These are phyloP conservation scores for Spergularia marina DNA, from an alignment of 148 eudicot genomes.

Conservation along the genomic window DNA sequence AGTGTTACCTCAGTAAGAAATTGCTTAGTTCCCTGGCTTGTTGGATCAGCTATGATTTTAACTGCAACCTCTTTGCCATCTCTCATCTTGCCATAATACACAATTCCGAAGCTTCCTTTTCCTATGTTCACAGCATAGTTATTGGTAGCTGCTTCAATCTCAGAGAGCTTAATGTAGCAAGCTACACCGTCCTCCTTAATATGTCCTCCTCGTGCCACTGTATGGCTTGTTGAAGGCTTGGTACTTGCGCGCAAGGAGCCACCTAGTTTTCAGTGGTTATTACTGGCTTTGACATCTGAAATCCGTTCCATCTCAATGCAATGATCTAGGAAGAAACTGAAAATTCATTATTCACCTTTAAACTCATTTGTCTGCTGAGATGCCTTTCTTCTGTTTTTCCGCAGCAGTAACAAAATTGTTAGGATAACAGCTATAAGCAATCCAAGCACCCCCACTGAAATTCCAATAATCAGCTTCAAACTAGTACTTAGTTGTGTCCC, in stretches of 20 bases:
- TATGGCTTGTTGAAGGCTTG: constrained; percentile 44
- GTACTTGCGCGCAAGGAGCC: constrained; percentile 39
- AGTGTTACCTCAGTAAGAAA: constrained; percentile 81
- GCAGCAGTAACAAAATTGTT: constrained; percentile 44
- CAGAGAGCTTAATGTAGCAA: constrained; percentile 59
- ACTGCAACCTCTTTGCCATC: constrained; percentile 93
- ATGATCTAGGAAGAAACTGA: neutral
- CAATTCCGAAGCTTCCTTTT: constrained; percentile 92
- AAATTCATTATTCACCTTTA: constrained; percentile 42
- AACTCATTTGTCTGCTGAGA: constrained; percentile 35
- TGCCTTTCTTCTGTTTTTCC: constrained; percentile 36
- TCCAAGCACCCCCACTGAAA: constrained; percentile 50
- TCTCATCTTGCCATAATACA: constrained; percentile 86
- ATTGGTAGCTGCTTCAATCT: constrained; percentile 74
- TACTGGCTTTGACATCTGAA: constrained; percentile 2
- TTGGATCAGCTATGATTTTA: constrained; percentile 76
- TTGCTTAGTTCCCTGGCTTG: constrained; percentile 86
- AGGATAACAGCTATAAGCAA: constrained; percentile 44
- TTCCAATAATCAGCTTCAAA: constrained; percentile 44
- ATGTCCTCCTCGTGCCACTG: constrained; percentile 51
- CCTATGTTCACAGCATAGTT: constrained; percentile 70
- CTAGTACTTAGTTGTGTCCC: constrained; percentile 33
- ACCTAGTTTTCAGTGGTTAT: constrained; percentile 37
- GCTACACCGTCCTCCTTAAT: constrained; percentile 79
- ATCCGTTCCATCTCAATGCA: constrained; percentile 13